phyloP scores from a whole-genome alignment of 2,329 filamentous ascomycete species.

The Lasiodiplodia citricola region DNA sequence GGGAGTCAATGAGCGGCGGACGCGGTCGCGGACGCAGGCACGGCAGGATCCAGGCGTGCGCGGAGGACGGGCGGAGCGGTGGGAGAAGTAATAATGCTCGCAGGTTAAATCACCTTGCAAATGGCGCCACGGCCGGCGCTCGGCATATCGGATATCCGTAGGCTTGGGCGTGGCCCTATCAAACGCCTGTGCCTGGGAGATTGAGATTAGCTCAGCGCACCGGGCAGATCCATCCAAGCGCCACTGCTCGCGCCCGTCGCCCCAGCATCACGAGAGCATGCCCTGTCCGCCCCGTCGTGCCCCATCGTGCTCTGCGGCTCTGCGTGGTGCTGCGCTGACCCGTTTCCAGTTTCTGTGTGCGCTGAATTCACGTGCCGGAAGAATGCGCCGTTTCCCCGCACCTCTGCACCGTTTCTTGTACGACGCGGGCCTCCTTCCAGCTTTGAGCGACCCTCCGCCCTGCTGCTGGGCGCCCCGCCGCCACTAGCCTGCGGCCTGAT shows the following conservation, averaged over 20 bases:
- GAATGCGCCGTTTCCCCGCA: conserved; percentile 14
- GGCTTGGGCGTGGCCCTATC: conserved; percentile 16
- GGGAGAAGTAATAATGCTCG: conserved; percentile 2
- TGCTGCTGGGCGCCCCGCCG: background rate
- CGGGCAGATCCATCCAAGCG: conserved; percentile 24
- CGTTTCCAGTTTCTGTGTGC: too few relatives aligned
- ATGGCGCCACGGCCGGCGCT: conserved; percentile 23
- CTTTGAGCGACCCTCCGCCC: background rate
- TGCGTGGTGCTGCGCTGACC: conserved; percentile 13
- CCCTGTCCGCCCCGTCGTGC: background rate
- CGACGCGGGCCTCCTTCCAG: background rate
- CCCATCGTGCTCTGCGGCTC: conserved; percentile 8
- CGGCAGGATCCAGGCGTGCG: conserved; percentile 10
- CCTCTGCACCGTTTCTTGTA: background rate
- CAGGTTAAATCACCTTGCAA: conserved; percentile 4
- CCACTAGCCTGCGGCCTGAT: background rate
- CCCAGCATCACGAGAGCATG: conserved; percentile 24
- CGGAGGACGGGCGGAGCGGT: background rate
- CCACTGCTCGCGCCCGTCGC: conserved; percentile 5
- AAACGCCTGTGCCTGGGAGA: conserved; percentile 19
- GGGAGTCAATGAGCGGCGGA: conserved; percentile 12
- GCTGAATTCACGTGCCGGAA: background rate
- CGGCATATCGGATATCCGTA: conserved; percentile 19
- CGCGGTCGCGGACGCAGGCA: conserved; percentile 9
- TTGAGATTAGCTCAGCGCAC: conserved; percentile 22